Conservation (phyloP, 768 basidiomycete species). For the Austroboletus eburneus region DNA sequence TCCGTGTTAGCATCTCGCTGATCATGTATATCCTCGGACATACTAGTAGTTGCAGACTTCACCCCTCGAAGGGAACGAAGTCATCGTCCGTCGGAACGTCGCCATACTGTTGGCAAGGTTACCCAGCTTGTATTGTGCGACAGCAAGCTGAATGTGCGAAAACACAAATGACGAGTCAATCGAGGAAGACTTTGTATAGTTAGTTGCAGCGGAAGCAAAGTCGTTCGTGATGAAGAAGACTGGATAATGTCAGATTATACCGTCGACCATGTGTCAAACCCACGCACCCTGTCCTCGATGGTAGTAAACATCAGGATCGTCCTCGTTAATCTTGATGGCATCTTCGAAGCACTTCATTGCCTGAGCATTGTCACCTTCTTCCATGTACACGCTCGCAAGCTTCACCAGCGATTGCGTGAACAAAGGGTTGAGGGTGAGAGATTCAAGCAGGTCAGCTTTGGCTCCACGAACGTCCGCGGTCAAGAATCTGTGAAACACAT, state of each 20-base stretch:
- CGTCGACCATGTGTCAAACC: neutral
- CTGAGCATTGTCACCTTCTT: conserved; percentile 73
- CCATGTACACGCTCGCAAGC: conserved; percentile 97
- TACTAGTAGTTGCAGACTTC: conserved; percentile 96
- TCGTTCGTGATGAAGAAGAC: conserved; percentile 96
- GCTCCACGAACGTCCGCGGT: conserved; percentile 79
- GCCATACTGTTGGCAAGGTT: conserved; percentile 80
- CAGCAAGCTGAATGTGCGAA: conserved; percentile 95
- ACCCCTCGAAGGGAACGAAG: conserved; percentile 78
- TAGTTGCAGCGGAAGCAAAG: conserved; percentile 77
- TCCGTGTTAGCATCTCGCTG: neutral
- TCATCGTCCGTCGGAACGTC: conserved; percentile 81
- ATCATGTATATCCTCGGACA: conserved; percentile 24
- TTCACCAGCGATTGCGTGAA: conserved; percentile 92
- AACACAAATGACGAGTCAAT: conserved; percentile 90
- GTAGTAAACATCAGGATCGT: conserved; percentile 96
- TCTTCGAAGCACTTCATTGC: conserved; percentile 91
- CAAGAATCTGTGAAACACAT: conserved; percentile 63
- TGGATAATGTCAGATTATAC: conserved; percentile 24
- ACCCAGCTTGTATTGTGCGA: conserved; percentile 92
- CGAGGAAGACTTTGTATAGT: conserved; percentile 87
- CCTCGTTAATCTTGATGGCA: conserved; percentile 75
- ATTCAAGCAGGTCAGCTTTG: conserved; percentile 77
- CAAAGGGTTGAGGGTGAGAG: conserved; percentile 58
- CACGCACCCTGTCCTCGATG: conserved; percentile 89